These are phyloP conservation scores for Mycocentrospora acerina DNA, from an alignment of 2,329 filamentous ascomycete species.

Conservation along the genomic window DNA sequence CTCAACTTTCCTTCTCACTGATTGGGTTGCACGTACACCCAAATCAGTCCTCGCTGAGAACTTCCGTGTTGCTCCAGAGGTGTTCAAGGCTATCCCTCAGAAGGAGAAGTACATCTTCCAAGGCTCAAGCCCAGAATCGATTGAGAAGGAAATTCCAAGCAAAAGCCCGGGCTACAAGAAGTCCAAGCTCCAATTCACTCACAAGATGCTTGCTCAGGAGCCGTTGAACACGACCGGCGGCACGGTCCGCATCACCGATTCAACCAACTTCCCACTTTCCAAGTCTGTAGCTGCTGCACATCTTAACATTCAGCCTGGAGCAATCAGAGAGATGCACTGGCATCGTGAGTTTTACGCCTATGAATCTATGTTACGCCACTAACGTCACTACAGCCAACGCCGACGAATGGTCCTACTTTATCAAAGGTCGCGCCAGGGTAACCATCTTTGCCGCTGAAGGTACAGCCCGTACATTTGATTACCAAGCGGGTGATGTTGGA, in stretches of 20 bases:
- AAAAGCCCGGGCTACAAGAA: slow-evolving; percentile 61
- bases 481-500: slow-evolving; percentile 71
- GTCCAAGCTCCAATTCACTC: slow-evolving; percentile 68
- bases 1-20: slow-evolving; percentile 71
- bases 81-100: slow-evolving; percentile 68
- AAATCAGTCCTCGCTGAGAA: slow-evolving; percentile 73
- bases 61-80: slow-evolving; percentile 69
- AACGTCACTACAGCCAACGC: slow-evolving; percentile 50
- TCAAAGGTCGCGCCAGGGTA: slow-evolving; percentile 68
- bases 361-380: neutral
- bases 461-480: slow-evolving; percentile 74
- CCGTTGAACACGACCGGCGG: slow-evolving; percentile 68
- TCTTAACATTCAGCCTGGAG: slow-evolving; percentile 69
- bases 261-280: slow-evolving; percentile 73
- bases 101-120: slow-evolving; percentile 77
- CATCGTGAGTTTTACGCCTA: slow-evolving; percentile 50
- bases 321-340: slow-evolving; percentile 80
- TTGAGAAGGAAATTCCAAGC: slow-evolving; percentile 65
- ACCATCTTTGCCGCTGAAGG: slow-evolving; percentile 73
- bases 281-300: slow-evolving; percentile 73
- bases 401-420: slow-evolving; percentile 81
- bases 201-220: slow-evolving; percentile 70
- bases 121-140: slow-evolving; percentile 63
- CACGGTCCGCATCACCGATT: slow-evolving; percentile 72
- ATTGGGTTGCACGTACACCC: slow-evolving; percentile 73